A percentile compares a stretch with the other conserved stretches of the same genome.
These are phyloP conservation scores for Grigorovia humatica DNA, from an alignment of 805 yeast genomes.

Conservation along the genomic window DNA sequence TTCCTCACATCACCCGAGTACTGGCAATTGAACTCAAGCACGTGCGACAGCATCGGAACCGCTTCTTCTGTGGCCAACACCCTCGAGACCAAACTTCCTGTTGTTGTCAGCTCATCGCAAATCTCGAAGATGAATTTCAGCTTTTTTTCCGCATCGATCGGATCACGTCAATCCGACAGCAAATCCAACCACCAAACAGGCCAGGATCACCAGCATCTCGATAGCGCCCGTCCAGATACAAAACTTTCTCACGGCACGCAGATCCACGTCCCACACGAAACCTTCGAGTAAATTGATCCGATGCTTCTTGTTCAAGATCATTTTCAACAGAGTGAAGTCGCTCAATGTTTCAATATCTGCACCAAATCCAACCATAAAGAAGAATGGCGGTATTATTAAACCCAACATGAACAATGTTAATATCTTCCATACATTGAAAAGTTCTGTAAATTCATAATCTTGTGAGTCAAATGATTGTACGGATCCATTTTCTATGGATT, in stretches of 20 bases:
- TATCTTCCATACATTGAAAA: slow-evolving; percentile 15
- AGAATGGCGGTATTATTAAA: slow-evolving; percentile 19
- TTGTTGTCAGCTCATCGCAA: too few species aligned
- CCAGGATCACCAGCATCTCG: slow-evolving; percentile 25
- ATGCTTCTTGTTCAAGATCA: slow-evolving; percentile 16
- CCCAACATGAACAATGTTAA: slow-evolving; percentile 8
- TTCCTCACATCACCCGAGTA: slow-evolving; percentile 25
- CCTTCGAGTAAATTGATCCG: slow-evolving; percentile 17
- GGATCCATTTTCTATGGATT: slow-evolving; percentile 11
- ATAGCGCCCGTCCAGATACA: slow-evolving; percentile 28
- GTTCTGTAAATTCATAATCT: slow-evolving; percentile 6
- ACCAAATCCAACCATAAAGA: slow-evolving; percentile 19
- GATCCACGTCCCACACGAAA: slow-evolving; percentile 21
- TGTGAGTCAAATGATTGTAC: slow-evolving; percentile 12
- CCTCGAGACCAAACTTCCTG: too few species aligned
- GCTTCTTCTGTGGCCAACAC: too few species aligned
- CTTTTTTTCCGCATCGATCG: background rate
- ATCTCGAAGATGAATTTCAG: too few species aligned
- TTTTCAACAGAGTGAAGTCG: slow-evolving; percentile 13
- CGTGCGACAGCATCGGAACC: slow-evolving; percentile 13
- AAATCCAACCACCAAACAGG: slow-evolving; percentile 37
- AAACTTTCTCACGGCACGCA: slow-evolving; percentile 19
- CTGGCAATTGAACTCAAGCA: slow-evolving; percentile 23
- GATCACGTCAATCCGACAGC: slow-evolving; percentile 29
- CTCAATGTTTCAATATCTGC: slow-evolving; percentile 5